Conservation (phyloP, 176 grass and related monocot species). For the Ensete glaucum region DNA sequence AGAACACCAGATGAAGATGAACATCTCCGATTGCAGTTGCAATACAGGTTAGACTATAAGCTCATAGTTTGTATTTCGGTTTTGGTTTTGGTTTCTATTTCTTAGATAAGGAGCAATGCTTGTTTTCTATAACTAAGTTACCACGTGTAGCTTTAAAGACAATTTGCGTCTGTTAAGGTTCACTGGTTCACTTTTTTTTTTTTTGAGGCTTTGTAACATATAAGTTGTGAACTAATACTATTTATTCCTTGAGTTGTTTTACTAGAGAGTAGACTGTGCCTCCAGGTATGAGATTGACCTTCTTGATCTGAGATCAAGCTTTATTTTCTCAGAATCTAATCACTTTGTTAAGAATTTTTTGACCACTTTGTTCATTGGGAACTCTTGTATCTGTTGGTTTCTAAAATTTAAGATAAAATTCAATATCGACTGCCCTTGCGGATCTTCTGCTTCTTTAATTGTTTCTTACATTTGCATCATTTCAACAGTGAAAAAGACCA, state of each 20-base stretch:
- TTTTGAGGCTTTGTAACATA: background rate
- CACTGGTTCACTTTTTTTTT: background rate
- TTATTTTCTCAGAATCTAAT: background rate
- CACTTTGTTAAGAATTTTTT: background rate
- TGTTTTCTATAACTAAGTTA: background rate
- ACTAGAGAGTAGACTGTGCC: background rate
- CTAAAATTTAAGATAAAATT: background rate
- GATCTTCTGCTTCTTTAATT: background rate
- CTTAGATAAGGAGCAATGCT: background rate
- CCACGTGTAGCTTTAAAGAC: background rate
- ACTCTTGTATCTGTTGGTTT: background rate
- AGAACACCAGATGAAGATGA: slow-evolving; percentile 81
- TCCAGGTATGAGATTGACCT: background rate
- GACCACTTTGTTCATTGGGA: background rate
- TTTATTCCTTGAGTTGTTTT: background rate
- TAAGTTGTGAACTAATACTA: background rate
- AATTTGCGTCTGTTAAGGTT: background rate
- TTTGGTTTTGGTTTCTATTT: background rate
- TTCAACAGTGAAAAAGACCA: slow-evolving; percentile 82
- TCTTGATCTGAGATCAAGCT: background rate
- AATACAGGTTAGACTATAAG: slow-evolving; percentile 58
- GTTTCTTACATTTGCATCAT: slow-evolving; percentile 17
- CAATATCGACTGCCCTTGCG: background rate
- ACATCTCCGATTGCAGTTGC: slow-evolving; percentile 62
- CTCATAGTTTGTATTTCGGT: background rate